Percentiles rank a stretch among this genome's conserved stretches.
These are phyloP conservation scores for Stromatinia cepivora DNA, from an alignment of 2,329 filamentous ascomycete genomes.

Conservation along the genomic window DNA sequence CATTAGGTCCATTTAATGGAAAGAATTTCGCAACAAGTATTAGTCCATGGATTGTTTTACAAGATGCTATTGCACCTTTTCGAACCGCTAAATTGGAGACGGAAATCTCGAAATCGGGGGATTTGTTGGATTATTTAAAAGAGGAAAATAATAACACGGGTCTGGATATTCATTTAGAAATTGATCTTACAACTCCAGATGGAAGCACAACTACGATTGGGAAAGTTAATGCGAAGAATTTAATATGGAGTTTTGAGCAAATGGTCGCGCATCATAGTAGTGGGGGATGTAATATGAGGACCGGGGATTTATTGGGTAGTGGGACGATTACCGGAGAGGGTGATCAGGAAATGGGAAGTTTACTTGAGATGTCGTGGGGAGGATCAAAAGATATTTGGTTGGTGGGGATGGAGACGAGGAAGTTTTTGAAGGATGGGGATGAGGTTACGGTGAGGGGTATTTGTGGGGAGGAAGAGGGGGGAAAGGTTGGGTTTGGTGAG, in stretches of 20 bases:
- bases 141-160: constrained; percentile 59
- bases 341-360: constrained; percentile 59
- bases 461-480: constrained; percentile 61
- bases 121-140: constrained; percentile 62
- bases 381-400: constrained; percentile 66
- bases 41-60: constrained; percentile 75
- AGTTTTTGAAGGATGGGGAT: constrained; percentile 75
- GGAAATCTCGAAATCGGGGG: constrained; percentile 47
- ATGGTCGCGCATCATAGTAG: constrained; percentile 80
- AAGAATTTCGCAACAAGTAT: constrained; percentile 84
- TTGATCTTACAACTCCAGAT: constrained; percentile 58
- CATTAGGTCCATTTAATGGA: constrained; percentile 76
- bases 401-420: constrained; percentile 63
- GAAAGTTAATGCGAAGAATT: constrained; percentile 61
- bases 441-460: constrained; percentile 65
- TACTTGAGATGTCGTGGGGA: constrained; percentile 70
- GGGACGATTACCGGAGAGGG: constrained; percentile 72
- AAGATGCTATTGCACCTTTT: constrained; percentile 74
- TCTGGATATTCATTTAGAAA: constrained; percentile 68
- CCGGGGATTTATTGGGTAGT: constrained; percentile 74
- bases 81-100: constrained; percentile 50
- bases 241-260: constrained; percentile 81
- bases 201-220: constrained; percentile 58
- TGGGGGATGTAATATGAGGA: constrained; percentile 71
- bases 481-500: constrained; percentile 74